A percentile compares a stretch with the other conserved stretches of the same genome.
These are phyloP conservation scores for Neurospora crassa DNA, from an alignment of 2,329 filamentous ascomycete genomes.

Conservation along the genomic window DNA sequence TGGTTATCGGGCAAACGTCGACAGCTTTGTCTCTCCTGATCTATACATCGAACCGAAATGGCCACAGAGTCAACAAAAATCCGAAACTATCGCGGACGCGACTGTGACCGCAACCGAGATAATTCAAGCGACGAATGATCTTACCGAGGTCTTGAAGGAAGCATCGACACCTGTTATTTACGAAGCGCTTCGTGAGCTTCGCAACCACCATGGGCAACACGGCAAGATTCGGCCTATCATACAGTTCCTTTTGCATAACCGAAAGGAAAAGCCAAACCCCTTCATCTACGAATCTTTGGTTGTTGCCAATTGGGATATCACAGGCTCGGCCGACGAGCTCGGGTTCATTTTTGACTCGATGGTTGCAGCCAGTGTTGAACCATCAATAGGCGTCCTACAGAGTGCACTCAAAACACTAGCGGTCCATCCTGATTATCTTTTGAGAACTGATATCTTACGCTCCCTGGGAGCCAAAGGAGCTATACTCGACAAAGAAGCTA, in stretches of 20 bases:
- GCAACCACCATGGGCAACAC: slow-evolving; percentile 28
- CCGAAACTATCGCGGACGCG: neutral
- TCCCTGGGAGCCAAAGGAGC: slow-evolving; percentile 71
- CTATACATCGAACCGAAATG: neutral
- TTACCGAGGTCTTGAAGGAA: slow-evolving; percentile 8
- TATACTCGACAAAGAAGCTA: slow-evolving; percentile 48
- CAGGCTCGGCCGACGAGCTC: slow-evolving; percentile 58
- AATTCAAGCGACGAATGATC: neutral
- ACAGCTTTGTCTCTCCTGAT: neutral
- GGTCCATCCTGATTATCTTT: slow-evolving; percentile 75
- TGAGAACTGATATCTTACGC: slow-evolving; percentile 60
- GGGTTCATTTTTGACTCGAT: slow-evolving; percentile 62
- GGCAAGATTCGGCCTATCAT: slow-evolving; percentile 36
- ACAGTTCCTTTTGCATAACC: slow-evolving; percentile 47
- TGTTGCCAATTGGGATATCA: slow-evolving; percentile 56
- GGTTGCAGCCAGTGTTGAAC: slow-evolving; percentile 47
- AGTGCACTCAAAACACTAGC: slow-evolving; percentile 62
- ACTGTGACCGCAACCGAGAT: neutral
- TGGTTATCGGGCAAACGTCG: neutral
- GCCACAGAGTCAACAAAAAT: neutral
- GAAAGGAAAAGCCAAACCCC: slow-evolving; percentile 43
- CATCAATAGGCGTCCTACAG: slow-evolving; percentile 58
- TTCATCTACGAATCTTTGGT: slow-evolving; percentile 68
- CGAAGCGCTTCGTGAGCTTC: slow-evolving; percentile 33
- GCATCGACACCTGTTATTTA: slow-evolving; percentile 32